Base-by-base conservation (phyloP, 164 flowering plant genomes). In the Macadamia tetraphylla region DNA sequence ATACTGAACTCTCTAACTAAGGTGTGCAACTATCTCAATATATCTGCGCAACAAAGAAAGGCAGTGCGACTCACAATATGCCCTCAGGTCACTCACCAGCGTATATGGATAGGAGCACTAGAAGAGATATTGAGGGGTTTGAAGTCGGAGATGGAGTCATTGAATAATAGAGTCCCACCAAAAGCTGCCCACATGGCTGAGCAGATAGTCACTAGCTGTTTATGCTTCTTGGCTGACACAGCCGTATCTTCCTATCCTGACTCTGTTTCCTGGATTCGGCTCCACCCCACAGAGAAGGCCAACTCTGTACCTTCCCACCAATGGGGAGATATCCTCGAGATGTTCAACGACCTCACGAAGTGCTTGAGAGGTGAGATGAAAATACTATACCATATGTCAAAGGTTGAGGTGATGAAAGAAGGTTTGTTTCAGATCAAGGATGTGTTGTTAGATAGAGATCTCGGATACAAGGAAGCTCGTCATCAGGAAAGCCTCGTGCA, bases 381-480 rank as follows among this genome's bases (percentile, higher is more conserved):
- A 49, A 58, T 83, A 55, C 63, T 62, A 14, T 69, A 74, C 48
- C 75, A 87, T 67, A 73, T 85, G 55, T 63, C 59, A 29, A 94
- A 94, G 80, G 79, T 92, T 18, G 87, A 86, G 73, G 78, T 69
- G 18, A 87, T 92, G 97, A 92, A 83, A 81, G 97, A 94, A 80
- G 99, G 99, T 35, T 64, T 94, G 32, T 77, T 69, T 60, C 98
- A 92, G 75, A 83, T 94, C 49, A 90, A 79, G 78, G 90, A 94
- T 74, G 87, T 92, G 23, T 66, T 86, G 69, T 62, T 86, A 43
- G 94, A 85, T 49, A 84, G 72, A 73, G 82, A 79, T 43, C 80
- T 86, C n/a, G 94, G 96, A 63, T 90, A 87, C 77, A 87, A 72
- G 78, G 95, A 90, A 67, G 82, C 75, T 44, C 72, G 78, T 11